A percentile compares a stretch with the other conserved stretches of the same genome.
Conservation (phyloP, 192 early-diverging fungal species). For the Podila epicladia region DNA sequence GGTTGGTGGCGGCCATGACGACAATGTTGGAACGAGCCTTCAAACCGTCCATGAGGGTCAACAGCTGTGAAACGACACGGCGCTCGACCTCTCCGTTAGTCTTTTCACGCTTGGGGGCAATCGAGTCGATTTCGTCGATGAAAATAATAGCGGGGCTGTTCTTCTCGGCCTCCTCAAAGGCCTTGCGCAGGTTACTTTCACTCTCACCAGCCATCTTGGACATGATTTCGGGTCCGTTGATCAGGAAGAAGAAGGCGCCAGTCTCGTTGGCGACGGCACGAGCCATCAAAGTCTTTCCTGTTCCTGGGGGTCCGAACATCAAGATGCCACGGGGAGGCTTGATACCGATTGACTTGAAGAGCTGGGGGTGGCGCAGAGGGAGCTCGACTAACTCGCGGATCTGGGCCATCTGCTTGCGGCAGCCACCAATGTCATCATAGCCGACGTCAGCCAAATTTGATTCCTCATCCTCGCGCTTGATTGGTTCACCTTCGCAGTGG, state of each 20-base stretch:
- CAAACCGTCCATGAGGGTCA: constrained; percentile 98
- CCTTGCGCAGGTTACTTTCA: constrained; percentile 97
- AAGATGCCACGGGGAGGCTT: constrained; percentile 98
- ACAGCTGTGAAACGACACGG: constrained; percentile 97
- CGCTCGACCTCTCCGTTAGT: constrained; percentile 99
- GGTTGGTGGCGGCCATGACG: constrained; percentile 99
- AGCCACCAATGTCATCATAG: constrained; percentile 99
- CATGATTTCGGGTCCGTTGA: constrained; percentile 99
- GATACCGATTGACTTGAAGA: constrained; percentile 99
- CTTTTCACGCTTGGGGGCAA: constrained; percentile 99
- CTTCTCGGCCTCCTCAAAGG: constrained; percentile 98
- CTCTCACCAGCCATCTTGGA: constrained; percentile 99
- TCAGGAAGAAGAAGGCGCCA: constrained; percentile 99
- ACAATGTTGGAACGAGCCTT: constrained; percentile 98
- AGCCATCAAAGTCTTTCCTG: constrained; percentile 98
- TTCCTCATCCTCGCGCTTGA: constrained; percentile 99
- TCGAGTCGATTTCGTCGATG: constrained; percentile 99
- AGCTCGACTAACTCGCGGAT: constrained; percentile 98
- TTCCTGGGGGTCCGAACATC: constrained; percentile 98
- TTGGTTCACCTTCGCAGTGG: constrained; percentile 98
- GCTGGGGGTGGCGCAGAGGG: constrained; percentile 97
- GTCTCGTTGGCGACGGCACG: constrained; percentile 99
- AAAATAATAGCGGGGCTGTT: constrained; percentile 98
- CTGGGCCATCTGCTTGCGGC: constrained; percentile 98
- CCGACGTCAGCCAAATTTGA: constrained; percentile 91